These are phyloP conservation scores for Incumbomyces lentus DNA, from an alignment of 2,329 filamentous ascomycete species.

Conservation along the genomic window DNA sequence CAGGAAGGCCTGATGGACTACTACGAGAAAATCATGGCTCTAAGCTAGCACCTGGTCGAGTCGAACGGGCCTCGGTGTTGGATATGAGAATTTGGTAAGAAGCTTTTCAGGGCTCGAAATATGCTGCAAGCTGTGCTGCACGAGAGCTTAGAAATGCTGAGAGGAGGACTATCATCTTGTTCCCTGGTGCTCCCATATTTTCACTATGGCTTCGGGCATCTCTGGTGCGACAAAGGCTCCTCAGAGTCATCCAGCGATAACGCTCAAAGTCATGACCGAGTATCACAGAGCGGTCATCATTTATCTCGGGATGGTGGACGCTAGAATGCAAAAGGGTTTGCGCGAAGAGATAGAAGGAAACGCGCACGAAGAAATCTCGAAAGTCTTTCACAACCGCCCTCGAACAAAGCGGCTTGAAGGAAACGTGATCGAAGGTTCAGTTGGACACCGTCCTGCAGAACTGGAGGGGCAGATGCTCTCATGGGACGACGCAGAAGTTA, in stretches of 20 bases:
- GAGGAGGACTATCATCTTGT: conserved; percentile 67
- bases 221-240: conserved; percentile 80
- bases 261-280: conserved; percentile 61
- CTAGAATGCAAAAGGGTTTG: conserved; percentile 79
- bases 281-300: conserved; percentile 63
- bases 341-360: conserved; percentile 57
- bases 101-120: conserved; percentile 49
- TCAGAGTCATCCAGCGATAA: conserved; percentile 65
- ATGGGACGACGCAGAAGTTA: conserved; percentile 20
- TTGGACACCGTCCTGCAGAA: conserved; percentile 51
- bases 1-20: conserved; percentile 61
- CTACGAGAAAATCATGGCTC: too few species aligned
- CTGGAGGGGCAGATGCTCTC: conserved; percentile 65
- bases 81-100: too few species aligned
- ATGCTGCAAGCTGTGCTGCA: conserved; percentile 51
- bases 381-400: conserved; percentile 60
- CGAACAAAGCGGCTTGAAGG: conserved; percentile 59
- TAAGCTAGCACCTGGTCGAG: too few species aligned
- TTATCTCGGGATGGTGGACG: conserved; percentile 73
- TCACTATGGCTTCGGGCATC: conserved; percentile 62
- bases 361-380: conserved; percentile 49
- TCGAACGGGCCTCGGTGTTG: too few species aligned
- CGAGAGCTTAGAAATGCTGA: conserved; percentile 56
- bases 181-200: conserved; percentile 67
- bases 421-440: conserved; percentile 75